Evolutionary conservation across 1,284 basidiomycete species (phyloP).

Genomic region (Cystobasidium sp.): DNA sequence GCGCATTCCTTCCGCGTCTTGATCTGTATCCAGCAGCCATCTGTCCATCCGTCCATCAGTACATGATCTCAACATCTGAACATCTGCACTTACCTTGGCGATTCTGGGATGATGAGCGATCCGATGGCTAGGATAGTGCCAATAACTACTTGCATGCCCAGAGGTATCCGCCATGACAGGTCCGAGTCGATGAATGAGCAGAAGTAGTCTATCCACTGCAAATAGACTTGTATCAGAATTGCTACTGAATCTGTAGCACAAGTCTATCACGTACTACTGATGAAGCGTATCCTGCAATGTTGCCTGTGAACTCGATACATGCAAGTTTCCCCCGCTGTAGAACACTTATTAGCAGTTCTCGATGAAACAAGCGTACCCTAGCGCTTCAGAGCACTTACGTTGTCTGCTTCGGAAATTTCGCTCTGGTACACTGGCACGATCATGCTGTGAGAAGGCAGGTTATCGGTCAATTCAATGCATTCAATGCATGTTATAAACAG

Average conservation of each 20-base stretch:
- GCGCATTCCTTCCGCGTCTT: slow-evolving; percentile 80
- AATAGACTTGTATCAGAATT: background rate
- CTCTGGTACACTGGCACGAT: slow-evolving; percentile 98
- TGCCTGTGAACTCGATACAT: slow-evolving; percentile 91
- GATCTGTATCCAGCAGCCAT: slow-evolving; percentile 89
- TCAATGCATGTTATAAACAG: too few relatives aligned
- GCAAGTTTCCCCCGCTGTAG: slow-evolving; percentile 81
- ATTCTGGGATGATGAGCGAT: slow-evolving; percentile 87
- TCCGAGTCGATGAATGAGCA: slow-evolving; percentile 70
- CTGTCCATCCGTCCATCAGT: slow-evolving; percentile 58
- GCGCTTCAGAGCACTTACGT: slow-evolving; percentile 63
- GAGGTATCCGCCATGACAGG: slow-evolving; percentile 59
- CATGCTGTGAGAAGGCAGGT: slow-evolving; percentile 63
- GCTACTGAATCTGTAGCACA: slow-evolving; percentile 17
- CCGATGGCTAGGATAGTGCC: slow-evolving; percentile 81
- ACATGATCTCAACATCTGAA: slow-evolving; percentile 31
- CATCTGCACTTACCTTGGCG: slow-evolving; percentile 68
- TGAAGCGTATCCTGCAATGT: slow-evolving; percentile 88
- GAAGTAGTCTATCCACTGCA: slow-evolving; percentile 91
- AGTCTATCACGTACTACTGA: slow-evolving; percentile 73
- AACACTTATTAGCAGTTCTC: slow-evolving; percentile 30
- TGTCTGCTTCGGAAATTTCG: slow-evolving; percentile 92
- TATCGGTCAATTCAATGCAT: too few relatives aligned
- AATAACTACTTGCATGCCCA: slow-evolving; percentile 66
- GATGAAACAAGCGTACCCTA: slow-evolving; percentile 30